A percentile compares a stretch with the other conserved stretches of the same genome.
Evolutionary conservation across 768 basidiomycete genomes (phyloP).

Genomic region (Boletus reticulatus): DNA sequence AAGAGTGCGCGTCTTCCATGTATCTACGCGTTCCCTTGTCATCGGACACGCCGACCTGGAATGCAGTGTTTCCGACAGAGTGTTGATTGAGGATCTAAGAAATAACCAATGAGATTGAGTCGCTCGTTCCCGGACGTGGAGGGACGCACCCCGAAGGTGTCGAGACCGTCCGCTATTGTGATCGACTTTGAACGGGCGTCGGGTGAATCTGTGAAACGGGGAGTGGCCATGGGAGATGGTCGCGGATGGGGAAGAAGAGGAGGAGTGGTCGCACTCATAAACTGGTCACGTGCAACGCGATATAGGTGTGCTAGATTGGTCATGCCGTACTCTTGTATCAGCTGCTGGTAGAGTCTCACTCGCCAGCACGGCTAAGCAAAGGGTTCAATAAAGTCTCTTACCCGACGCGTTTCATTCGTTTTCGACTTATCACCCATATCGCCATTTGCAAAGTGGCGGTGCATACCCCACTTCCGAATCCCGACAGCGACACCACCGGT

Average conservation of each 20-base stretch:
- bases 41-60: slow-evolving; percentile 66
- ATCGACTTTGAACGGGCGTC: slow-evolving; percentile 83
- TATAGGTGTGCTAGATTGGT: slow-evolving; percentile 2
- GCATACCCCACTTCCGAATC: background rate
- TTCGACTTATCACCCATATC: too few relatives aligned
- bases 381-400: too few relatives aligned
- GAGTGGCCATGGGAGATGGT: slow-evolving; percentile 20
- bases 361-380: too few relatives aligned
- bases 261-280: slow-evolving; percentile 7
- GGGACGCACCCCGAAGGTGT: slow-evolving; percentile 70
- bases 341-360: too few relatives aligned
- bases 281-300: slow-evolving; percentile 24
- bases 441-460: background rate
- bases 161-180: slow-evolving; percentile 67
- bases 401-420: too few relatives aligned
- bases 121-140: background rate
- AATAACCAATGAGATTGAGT: background rate
- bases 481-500: background rate
- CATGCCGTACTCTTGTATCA: background rate
- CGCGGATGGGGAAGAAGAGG: slow-evolving; percentile 9
- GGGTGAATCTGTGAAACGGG: slow-evolving; percentile 54
- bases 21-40: slow-evolving; percentile 88
- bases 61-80: slow-evolving; percentile 61
- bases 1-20: slow-evolving; percentile 98
- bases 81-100: slow-evolving; percentile 51